Evolutionary conservation across 1,139 yeast genomes (phyloP).

Genomic region (Komagataea norvegica): DNA sequence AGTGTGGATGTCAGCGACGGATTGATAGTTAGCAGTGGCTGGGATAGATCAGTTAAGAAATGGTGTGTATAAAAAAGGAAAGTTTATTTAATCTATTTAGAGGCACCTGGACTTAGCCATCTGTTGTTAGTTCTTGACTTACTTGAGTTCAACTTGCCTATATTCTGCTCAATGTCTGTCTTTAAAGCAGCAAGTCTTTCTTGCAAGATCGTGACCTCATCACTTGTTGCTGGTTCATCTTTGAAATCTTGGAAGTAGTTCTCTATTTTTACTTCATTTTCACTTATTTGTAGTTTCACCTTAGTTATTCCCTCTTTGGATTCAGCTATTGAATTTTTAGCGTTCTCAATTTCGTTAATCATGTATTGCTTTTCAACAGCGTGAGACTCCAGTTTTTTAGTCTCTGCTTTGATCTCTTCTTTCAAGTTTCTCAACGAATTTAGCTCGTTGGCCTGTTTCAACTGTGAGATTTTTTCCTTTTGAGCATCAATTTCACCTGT

Average conservation of each 20-base stretch:
- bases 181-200: constrained; percentile 27
- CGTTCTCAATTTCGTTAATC: constrained; percentile 58
- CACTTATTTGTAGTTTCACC: constrained; percentile 19
- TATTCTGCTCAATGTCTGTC: constrained; percentile 27
- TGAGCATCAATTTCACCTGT: constrained; percentile 15
- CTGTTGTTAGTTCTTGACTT: constrained; percentile 25
- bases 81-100: constrained; percentile 10
- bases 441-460: constrained; percentile 34
- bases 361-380: constrained; percentile 60
- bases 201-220: constrained; percentile 27
- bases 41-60: constrained; percentile 74
- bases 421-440: constrained; percentile 24
- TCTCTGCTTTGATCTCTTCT: constrained; percentile 36
- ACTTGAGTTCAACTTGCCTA: constrained; percentile 29
- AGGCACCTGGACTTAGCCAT: no score
- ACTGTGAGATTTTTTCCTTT: constrained; percentile 21
- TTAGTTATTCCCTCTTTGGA: constrained; percentile 40
- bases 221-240: constrained; percentile 29
- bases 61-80: constrained; percentile 35
- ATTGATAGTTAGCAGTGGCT: constrained; percentile 61
- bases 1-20: constrained; percentile 53
- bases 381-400: constrained; percentile 35
- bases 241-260: constrained; percentile 29
- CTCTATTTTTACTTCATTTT: constrained; percentile 30
- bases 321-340: constrained; percentile 50